Conservation (phyloP, 306 rosid genomes). For the Acacia crassicarpa region DNA sequence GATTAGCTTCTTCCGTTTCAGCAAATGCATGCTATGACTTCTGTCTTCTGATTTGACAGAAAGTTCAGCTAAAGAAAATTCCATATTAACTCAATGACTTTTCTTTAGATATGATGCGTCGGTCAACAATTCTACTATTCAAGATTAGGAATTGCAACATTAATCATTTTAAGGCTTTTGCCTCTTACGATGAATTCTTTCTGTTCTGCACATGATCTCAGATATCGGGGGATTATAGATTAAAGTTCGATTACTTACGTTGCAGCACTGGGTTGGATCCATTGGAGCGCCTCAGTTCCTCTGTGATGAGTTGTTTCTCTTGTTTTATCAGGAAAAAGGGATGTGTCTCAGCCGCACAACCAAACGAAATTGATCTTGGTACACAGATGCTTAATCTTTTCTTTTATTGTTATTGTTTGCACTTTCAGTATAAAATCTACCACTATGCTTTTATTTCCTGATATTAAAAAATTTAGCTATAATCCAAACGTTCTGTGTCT, state of each 20-base stretch:
- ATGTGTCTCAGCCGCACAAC: conserved; percentile 33
- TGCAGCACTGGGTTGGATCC: conserved; percentile 39
- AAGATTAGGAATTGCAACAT: not conserved
- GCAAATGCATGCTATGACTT: not conserved
- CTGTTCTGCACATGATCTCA: not conserved
- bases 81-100: conserved; percentile 13
- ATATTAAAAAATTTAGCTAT: not conserved
- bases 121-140: not conserved
- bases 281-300: conserved; percentile 26
- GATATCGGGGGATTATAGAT: conserved; percentile 10
- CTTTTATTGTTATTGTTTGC: not conserved
- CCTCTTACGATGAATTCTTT: not conserved
- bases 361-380: conserved; percentile 50
- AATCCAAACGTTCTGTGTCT: not conserved
- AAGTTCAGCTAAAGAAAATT: not conserved
- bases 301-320: conserved; percentile 62
- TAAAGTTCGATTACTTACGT: conserved; percentile 33
- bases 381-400: not conserved
- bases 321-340: conserved; percentile 36
- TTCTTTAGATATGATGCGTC: not conserved
- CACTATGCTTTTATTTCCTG: not conserved
- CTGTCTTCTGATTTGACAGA: not conserved
- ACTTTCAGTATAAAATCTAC: not conserved
- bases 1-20: not conserved
- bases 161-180: not conserved